Base-by-base conservation (phyloP, 1,139 yeast genomes). In the Lodderomyces jiufengensis region DNA sequence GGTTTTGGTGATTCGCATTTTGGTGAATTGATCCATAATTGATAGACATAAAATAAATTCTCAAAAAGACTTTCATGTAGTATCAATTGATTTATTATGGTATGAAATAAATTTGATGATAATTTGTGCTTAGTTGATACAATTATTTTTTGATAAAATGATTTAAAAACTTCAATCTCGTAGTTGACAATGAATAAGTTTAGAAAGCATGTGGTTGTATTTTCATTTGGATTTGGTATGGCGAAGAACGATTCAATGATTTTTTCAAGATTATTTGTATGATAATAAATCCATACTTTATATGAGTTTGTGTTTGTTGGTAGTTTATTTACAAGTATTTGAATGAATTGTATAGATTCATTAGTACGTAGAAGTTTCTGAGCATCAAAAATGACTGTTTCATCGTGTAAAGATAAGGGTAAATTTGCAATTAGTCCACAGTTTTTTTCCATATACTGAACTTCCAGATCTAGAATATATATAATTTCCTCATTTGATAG, bases 21-120 rank as follows among this genome's bases (percentile, higher is more conserved):
- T 2, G 49, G 39, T 2, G 60, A 46, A 13, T 49, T 45, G 12
- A 49, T 43, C 74, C 74, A 68, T 3, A 48, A 38, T 22, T 55
- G 51, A 32, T 61, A 44, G 4, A 59, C 36, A n/a, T 44, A 46
- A n/a, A 46, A 39, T 11, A 60, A 26, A 31, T 59, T 57, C 24
- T 66, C 70, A 41, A 64, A 66, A 9, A 66, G 38, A 2, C 68
- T 51, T 29, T 57, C 66, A 6, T 54, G 57, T 24, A 48, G 46
- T 3, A 59, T 48, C 33, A 66, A 50, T 36, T 54, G 56, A 21
- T 39, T 35, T 5, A 66, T 34, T 4, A 61, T 51, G 1, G 56
- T 43, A 14, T 66, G 63, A n/a, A 69, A 39, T 3, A 68, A 45
- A 1, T 42, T 15, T 18, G 55, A 42, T 21, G 62, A 50, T 34